Base-by-base conservation (phyloP, 441 rosid species). In the Cnidoscolus chayamansa region DNA sequence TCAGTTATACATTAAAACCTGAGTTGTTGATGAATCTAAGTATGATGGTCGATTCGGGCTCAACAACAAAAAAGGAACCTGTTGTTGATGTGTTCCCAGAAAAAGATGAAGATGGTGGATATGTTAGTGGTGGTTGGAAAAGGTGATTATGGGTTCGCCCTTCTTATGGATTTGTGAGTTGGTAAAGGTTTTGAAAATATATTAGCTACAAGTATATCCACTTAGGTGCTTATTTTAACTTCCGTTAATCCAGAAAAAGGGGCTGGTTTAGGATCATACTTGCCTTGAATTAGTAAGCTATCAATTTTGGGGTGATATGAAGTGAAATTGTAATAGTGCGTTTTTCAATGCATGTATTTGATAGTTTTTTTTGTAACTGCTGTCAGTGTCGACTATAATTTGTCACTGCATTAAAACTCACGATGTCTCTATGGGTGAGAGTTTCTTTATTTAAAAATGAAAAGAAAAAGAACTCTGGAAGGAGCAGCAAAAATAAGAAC, bases 61-160 rank as follows among this genome's bases (percentile, higher is more conserved):
- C 91, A 10, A 67, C 82, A 1, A 91, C 83, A 20, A 87, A 84
- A 66, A 77, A 71, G 54, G 84, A 84, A 17, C 79, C 81, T 1
- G 4, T 80, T 30, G 80, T 76, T 62, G 86, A 84, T 76, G 68
- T 83, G 25, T 72, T 83, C 48, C 78, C 74, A 1, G 88, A 79
- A 81, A 91, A 89, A 82, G 91, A 88, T 57, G 97, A 91, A 2
- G 92, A 79, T 30, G 85, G 84, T 37, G 94, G 96, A 73, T 86
- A 81, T 84, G 86, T 87, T 11, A 86, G 93, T 70, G 97, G 97
- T 79, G 92, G 93, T 19, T 90, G 96, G 95, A 90, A 88, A 87
- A 90, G 97, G 99, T 95, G 72, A 78, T 76, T 74, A 69, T 70
- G 10, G 17, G 47, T 63, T 76, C 15, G 20, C 47, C 47, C 19